phyloP scores from a whole-genome alignment of 345 rosid genomes.

The Gossypium anomalum region DNA sequence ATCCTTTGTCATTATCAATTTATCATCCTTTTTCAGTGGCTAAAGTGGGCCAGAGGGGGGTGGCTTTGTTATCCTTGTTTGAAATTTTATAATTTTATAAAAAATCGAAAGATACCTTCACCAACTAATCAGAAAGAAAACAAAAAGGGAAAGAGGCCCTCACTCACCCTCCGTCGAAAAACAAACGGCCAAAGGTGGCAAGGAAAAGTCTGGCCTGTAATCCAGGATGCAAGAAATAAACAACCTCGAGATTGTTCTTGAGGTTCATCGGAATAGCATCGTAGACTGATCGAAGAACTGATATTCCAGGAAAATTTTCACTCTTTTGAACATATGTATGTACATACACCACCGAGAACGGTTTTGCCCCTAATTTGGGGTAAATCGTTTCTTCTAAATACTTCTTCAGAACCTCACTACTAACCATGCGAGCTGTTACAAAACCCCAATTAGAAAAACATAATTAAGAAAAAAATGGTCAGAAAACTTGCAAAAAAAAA shows the following conservation, averaged over 20 bases:
- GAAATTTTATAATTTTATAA: background rate
- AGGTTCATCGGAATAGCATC: constrained; percentile 39
- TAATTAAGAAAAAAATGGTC: background rate
- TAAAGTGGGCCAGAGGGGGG: background rate
- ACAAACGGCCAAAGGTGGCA: constrained; percentile 58
- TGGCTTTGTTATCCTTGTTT: background rate
- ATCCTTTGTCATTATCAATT: background rate
- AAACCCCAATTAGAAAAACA: background rate
- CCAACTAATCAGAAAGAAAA: no score
- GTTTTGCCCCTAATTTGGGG: constrained; percentile 30
- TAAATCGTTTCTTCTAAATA: constrained; percentile 45
- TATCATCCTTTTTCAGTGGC: background rate
- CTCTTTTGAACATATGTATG: constrained; percentile 44
- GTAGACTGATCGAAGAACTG: constrained; percentile 40
- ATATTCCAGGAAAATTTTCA: constrained; percentile 56
- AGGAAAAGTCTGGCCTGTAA: constrained; percentile 52
- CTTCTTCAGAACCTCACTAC: constrained; percentile 36
- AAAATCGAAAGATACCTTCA: constrained; percentile 1
- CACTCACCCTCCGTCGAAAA: constrained; percentile 60
- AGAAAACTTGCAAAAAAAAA: background rate
- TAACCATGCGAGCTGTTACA: constrained; percentile 36
- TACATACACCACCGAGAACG: constrained; percentile 52
- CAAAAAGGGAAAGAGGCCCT: background rate
- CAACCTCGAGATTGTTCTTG: constrained; percentile 33
- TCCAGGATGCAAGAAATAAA: constrained; percentile 62